Evolutionary conservation across 1,139 yeast species (phyloP), one percentile per base, ranked within the genome.

Genomic region (Candida sanyaensis): DNA sequence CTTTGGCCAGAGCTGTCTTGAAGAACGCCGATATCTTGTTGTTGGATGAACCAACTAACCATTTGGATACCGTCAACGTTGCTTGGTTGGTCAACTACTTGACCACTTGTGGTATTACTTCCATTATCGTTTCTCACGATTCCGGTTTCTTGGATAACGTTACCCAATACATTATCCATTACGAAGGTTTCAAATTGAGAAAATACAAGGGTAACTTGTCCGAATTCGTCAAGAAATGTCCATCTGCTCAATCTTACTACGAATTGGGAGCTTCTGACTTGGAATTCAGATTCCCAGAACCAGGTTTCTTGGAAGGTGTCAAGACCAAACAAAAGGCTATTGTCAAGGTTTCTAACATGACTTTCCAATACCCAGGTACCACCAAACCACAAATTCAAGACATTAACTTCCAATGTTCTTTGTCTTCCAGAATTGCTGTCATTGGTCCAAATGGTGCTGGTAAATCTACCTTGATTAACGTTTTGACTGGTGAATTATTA

Each of bases 381-480:
- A 58, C 88, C 63, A 91, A 88, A 81, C 98, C 98, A 66, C 98
- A 93, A 83, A 81, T 93, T 66, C 59, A 71, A 56, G 89, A 87
- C 77, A 87, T 93, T 63, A 86, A 86, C 75, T 93, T 92, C 97
- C 98, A 92, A 83, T 90, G 96, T 83, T 93, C 99, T 60, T 83
- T 93, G 72, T 92, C 98, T 56, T 93, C 99, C 45, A 92, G 99
- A 86, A 92, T 93, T 87, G 99, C 99, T 64, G 98, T 93, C 74
- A 90, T 93, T 80, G 99, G 99, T 78, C 98, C 98, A 75, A 93
- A 93, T 78, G 99, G 99, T 87, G 98, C 98, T 71, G 99, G 98
- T 88, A 93, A 93, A 81, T 92, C 98, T 57, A 93, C 98, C 65
- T 86, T 93, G 80, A 91, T 93, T 75, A 93, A 93, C 74, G 97